These are phyloP conservation scores for Pseudocercospora cruenta DNA, from an alignment of 2,329 filamentous ascomycete genomes.

Conservation along the genomic window DNA sequence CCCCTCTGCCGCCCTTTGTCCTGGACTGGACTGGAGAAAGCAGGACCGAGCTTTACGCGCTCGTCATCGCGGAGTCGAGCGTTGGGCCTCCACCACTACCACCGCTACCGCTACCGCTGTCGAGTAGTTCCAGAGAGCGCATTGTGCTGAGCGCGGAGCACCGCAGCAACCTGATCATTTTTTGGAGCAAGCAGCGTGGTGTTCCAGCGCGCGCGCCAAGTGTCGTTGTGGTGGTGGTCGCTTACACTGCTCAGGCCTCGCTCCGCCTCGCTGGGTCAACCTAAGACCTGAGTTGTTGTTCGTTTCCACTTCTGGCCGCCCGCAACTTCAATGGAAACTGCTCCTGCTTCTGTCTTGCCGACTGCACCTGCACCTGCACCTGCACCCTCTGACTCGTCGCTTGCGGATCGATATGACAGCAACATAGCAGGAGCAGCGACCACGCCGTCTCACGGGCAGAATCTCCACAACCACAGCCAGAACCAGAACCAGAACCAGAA, in stretches of 20 bases:
- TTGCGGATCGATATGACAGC: conserved; percentile 8
- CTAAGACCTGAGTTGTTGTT: too few relatives aligned
- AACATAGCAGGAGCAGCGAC: conserved; percentile 12
- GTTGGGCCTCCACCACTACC: not conserved
- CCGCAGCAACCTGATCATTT: not conserved
- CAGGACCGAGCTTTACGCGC: conserved; percentile 6
- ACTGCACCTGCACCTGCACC: not conserved
- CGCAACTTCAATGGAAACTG: not conserved
- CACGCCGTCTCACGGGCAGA: conserved; percentile 4
- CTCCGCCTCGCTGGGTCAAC: not conserved
- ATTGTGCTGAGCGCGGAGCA: not conserved
- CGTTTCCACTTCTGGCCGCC: not conserved
- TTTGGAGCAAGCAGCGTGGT: not conserved
- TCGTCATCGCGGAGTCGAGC: conserved; percentile 4
- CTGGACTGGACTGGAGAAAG: not conserved
- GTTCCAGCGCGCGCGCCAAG: not conserved
- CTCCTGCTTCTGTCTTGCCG: not conserved
- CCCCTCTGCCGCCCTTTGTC: not conserved
- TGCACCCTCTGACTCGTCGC: not conserved
- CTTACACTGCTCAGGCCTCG: not conserved
- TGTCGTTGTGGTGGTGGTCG: too few relatives aligned
- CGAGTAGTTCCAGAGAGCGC: not conserved
- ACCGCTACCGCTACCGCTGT: not conserved
- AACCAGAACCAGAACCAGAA: conserved; percentile 8
- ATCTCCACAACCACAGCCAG: conserved; percentile 12